Conservation (phyloP, 768 basidiomycete species). For the Leccinum uliginosum region DNA sequence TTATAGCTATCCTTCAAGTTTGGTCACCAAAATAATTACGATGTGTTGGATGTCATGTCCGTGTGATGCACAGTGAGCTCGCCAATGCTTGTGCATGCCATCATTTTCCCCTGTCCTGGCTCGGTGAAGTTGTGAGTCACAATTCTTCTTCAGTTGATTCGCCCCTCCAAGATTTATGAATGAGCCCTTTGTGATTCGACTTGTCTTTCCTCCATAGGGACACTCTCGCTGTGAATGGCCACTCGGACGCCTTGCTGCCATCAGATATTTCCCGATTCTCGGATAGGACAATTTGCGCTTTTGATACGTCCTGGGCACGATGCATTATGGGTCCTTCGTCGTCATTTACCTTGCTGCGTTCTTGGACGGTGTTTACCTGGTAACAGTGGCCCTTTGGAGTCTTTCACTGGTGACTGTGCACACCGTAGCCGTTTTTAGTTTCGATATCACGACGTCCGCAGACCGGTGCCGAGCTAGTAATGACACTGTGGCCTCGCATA, state of each 20-base stretch:
- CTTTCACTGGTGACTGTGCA: neutral
- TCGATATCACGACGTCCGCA: neutral
- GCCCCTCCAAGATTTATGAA: slow-evolving; percentile 4
- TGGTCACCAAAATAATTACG: slow-evolving; percentile 7
- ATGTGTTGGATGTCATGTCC: slow-evolving; percentile 27
- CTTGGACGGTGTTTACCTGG: neutral
- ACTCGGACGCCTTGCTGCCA: neutral
- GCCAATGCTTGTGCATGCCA: slow-evolving; percentile 2
- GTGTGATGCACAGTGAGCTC: slow-evolving; percentile 14
- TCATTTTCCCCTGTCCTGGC: neutral
- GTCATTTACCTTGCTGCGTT: neutral
- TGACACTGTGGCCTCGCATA: too few species aligned
- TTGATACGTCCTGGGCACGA: neutral
- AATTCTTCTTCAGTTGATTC: slow-evolving; percentile 12
- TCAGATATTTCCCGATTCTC: neutral
- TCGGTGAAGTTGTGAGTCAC: slow-evolving; percentile 1
- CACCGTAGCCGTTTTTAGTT: neutral
- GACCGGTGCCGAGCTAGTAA: neutral
- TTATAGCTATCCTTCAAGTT: slow-evolving; percentile 11
- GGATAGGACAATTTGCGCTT: neutral
- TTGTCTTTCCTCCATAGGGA: neutral
- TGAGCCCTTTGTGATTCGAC: slow-evolving; percentile 6
- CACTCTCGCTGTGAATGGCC: neutral
- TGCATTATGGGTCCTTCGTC: neutral
- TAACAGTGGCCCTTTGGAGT: neutral